phyloP scores from a whole-genome alignment of 306 rosid species.

The Trifolium dubium region DNA sequence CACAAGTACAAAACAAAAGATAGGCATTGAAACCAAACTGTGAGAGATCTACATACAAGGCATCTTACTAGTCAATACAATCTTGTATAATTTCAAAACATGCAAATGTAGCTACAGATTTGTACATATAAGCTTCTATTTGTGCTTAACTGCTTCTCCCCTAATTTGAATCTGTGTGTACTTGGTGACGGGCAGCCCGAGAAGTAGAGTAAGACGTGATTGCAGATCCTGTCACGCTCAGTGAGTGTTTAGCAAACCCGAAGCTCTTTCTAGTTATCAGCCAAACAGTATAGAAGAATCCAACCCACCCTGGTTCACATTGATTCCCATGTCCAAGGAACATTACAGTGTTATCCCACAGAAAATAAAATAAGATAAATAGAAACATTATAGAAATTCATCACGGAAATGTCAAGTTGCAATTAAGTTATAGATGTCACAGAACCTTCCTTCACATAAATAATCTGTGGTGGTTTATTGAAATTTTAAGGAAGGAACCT shows the following conservation, averaged over 20 bases:
- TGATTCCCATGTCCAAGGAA: slow-evolving; percentile 44
- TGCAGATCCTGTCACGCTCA: slow-evolving; percentile 65
- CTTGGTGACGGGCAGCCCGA: slow-evolving; percentile 44
- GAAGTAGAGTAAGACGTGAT: slow-evolving; percentile 66
- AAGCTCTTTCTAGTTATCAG: slow-evolving; percentile 67
- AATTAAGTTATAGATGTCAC: slow-evolving; percentile 29
- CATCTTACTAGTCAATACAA: slow-evolving; percentile 33
- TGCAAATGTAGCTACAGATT: slow-evolving; percentile 38
- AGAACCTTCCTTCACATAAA: background rate
- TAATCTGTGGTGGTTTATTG: slow-evolving; percentile 14
- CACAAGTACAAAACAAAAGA: slow-evolving; percentile 32
- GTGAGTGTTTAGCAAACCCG: slow-evolving; percentile 66
- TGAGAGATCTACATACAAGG: slow-evolving; percentile 31
- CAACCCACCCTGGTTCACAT: slow-evolving; percentile 77
- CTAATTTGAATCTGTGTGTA: slow-evolving; percentile 41
- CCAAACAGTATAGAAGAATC: slow-evolving; percentile 76
- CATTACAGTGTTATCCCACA: slow-evolving; percentile 34
- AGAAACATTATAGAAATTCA: slow-evolving; percentile 24
- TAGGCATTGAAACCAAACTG: slow-evolving; percentile 32
- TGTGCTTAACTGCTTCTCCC: slow-evolving; percentile 32
- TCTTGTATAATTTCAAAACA: slow-evolving; percentile 29
- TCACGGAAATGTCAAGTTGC: slow-evolving; percentile 28
- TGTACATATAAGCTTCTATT: slow-evolving; percentile 38
- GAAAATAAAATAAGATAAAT: background rate
- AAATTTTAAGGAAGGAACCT: slow-evolving; percentile 32